Conservation (phyloP, 2,329 filamentous ascomycete species). For the Microcyclosporella mali region DNA sequence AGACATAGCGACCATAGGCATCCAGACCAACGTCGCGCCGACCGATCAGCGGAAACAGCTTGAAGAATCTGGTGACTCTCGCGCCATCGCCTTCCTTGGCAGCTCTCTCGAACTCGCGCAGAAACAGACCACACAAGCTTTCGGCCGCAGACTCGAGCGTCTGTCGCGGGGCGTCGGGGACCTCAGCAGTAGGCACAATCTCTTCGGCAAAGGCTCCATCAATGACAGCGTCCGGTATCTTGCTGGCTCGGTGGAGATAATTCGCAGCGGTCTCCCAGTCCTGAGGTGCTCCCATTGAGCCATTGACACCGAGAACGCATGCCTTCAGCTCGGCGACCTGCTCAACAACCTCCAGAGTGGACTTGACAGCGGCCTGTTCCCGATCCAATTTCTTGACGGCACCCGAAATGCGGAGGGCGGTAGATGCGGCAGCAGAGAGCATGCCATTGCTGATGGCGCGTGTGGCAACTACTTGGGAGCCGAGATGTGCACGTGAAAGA, state of each 20-base stretch:
- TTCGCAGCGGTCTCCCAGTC: conserved; percentile 96
- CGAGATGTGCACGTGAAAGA: conserved; percentile 78
- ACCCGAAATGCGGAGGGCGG: conserved; percentile 75
- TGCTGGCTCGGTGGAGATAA: conserved; percentile 76
- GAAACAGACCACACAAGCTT: conserved; percentile 80
- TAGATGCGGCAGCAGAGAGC: conserved; percentile 78
- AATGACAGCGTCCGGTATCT: conserved; percentile 73
- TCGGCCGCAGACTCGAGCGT: conserved; percentile 84
- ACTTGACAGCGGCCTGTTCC: conserved; percentile 85
- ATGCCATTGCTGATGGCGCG: conserved; percentile 82
- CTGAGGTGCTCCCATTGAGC: conserved; percentile 94
- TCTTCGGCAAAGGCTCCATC: conserved; percentile 81
- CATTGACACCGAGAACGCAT: conserved; percentile 87
- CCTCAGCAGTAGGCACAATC: conserved; percentile 91
- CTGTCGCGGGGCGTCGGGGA: conserved; percentile 81
- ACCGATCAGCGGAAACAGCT: conserved; percentile 90
- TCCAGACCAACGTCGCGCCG: conserved; percentile 83
- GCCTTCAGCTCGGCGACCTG: conserved; percentile 96
- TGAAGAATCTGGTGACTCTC: conserved; percentile 93
- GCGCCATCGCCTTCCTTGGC: conserved; percentile 79
- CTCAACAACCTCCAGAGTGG: conserved; percentile 85
- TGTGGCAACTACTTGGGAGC: conserved; percentile 77
- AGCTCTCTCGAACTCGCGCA: conserved; percentile 92
- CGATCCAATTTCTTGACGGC: conserved; percentile 83
- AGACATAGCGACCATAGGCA: conserved; percentile 93